Evolutionary conservation across 1,139 yeast species (phyloP).

Genomic region (Blastobotrys ciferrii): DNA sequence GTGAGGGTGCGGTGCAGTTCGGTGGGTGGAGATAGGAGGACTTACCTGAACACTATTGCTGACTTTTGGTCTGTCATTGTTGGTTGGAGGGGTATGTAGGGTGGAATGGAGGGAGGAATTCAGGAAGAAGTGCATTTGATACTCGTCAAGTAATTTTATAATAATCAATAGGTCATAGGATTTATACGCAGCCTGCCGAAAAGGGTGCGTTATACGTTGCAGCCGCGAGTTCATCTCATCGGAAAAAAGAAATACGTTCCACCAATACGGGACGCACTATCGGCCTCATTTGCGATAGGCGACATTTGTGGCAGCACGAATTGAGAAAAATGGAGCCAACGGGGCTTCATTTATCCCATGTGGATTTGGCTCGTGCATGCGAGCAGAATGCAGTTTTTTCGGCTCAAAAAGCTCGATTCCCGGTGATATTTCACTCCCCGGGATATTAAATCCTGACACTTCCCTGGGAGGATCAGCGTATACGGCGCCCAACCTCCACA

Average conservation of each 20-base stretch:
- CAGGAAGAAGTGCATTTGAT: no score
- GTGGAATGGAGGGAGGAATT: no score
- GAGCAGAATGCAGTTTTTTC: background rate
- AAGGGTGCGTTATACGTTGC: background rate
- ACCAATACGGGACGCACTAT: background rate
- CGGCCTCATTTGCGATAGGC: background rate
- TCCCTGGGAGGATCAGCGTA: no score
- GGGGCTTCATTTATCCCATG: background rate
- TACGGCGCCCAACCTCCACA: no score
- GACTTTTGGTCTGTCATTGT: background rate
- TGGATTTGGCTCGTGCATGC: background rate
- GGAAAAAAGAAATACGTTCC: background rate
- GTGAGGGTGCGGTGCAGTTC: no score
- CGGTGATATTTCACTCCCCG: background rate
- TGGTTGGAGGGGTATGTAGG: no score
- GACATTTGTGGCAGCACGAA: background rate
- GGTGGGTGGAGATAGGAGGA: no score
- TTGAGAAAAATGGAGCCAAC: background rate
- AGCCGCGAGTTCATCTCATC: background rate
- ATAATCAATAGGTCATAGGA: background rate
- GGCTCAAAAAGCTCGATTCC: background rate
- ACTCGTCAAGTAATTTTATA: background rate
- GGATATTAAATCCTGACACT: background rate
- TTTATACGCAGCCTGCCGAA: background rate
- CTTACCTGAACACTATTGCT: slow-evolving; percentile 9